Evolutionary conservation across 1,139 yeast genomes (phyloP).

Genomic region (Sugiyamaella grinbergsii): DNA sequence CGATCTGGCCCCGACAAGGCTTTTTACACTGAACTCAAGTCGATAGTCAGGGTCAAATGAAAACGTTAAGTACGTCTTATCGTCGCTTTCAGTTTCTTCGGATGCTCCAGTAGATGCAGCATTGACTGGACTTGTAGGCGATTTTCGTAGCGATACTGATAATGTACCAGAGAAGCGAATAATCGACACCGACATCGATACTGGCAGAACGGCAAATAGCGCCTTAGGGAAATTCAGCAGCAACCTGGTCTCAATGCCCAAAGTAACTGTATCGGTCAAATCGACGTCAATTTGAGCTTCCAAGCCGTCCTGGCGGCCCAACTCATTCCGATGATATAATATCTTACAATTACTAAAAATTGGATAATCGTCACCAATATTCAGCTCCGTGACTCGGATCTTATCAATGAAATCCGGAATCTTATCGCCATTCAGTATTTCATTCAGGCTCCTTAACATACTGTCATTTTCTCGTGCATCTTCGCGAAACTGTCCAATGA

Average conservation of each 20-base stretch:
- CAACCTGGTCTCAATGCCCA: slow-evolving; percentile 84
- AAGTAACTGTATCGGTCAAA: slow-evolving; percentile 81
- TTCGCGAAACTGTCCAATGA: slow-evolving; percentile 78
- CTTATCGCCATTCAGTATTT: slow-evolving; percentile 51
- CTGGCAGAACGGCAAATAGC: slow-evolving; percentile 75
- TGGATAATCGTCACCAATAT: slow-evolving; percentile 94
- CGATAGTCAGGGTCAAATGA: slow-evolving; percentile 90
- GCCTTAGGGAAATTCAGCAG: slow-evolving; percentile 84
- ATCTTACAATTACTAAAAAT: slow-evolving; percentile 92
- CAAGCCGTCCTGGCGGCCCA: slow-evolving; percentile 45
- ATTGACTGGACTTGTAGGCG: slow-evolving; percentile 19
- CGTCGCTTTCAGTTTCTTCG: slow-evolving; percentile 6
- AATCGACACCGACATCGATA: slow-evolving; percentile 79
- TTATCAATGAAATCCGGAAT: slow-evolving; percentile 81
- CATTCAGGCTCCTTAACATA: slow-evolving; percentile 73
- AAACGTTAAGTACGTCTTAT: slow-evolving; percentile 69
- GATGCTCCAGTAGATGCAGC: slow-evolving; percentile 25
- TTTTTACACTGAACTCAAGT: slow-evolving; percentile 80
- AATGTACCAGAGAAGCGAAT: slow-evolving; percentile 93
- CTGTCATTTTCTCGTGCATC: slow-evolving; percentile 87
- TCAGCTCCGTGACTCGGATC: slow-evolving; percentile 80
- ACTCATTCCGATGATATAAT: slow-evolving; percentile 33
- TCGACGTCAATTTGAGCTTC: slow-evolving; percentile 96
- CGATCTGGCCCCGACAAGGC: slow-evolving; percentile 89
- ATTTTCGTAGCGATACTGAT: slow-evolving; percentile 65